Evolutionary conservation across 2,329 filamentous ascomycete genomes (phyloP).

Genomic region (Coleophoma eucalyptorum): DNA sequence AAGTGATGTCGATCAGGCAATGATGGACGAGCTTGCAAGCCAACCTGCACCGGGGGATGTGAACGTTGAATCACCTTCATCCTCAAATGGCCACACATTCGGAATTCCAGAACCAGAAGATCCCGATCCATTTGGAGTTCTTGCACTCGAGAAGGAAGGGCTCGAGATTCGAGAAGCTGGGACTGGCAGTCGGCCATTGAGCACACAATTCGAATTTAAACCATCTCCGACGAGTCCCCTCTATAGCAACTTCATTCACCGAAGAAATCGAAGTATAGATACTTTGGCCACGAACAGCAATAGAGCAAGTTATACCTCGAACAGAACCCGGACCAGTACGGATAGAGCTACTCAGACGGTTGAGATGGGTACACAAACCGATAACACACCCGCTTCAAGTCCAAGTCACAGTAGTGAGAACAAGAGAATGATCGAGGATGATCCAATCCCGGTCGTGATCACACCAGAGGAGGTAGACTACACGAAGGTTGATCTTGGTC

Average conservation of each 20-base stretch:
- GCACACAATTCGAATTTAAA: conserved; percentile 79
- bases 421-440: conserved; percentile 23
- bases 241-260: conserved; percentile 49
- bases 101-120: conserved; percentile 77
- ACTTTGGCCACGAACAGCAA: conserved; percentile 58
- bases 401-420: conserved; percentile 44
- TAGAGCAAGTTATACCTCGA: conserved; percentile 72
- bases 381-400: conserved; percentile 50
- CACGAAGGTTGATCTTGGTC: conserved; percentile 52
- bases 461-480: conserved; percentile 53
- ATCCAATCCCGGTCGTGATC: conserved; percentile 34
- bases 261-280: conserved; percentile 69
- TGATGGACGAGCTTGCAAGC: conserved; percentile 60
- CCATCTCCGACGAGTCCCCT: conserved; percentile 73
- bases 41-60: conserved; percentile 75
- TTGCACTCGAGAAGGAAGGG: conserved; percentile 86
- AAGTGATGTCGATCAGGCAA: conserved; percentile 63
- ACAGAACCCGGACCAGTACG: conserved; percentile 43
- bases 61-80: conserved; percentile 41
- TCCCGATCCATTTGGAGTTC: conserved; percentile 87
- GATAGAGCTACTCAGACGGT: conserved; percentile 69
- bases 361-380: conserved; percentile 59
- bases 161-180: conserved; percentile 90
- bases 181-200: conserved; percentile 66
- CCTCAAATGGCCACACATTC: conserved; percentile 49